Evolutionary conservation across 2,329 filamentous ascomycete species (phyloP), one percentile per base, ranked within the genome.

Genomic region (Fusarium sp.): DNA sequence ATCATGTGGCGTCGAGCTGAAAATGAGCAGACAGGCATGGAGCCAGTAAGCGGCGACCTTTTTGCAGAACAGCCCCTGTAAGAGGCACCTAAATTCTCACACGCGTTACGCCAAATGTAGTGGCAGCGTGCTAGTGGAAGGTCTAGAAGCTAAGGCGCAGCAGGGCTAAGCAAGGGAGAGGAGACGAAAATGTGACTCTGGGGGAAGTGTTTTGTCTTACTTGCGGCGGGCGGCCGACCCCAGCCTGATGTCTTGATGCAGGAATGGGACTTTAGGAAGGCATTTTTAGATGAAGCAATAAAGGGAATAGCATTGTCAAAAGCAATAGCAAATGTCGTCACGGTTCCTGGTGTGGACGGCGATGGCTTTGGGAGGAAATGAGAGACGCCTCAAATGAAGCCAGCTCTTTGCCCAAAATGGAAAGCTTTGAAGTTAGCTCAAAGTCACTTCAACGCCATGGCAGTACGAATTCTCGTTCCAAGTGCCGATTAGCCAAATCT

Each of bases 71-170:
- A 6, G 8, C 24, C 50, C 50, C 35, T 58, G 22, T 18, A 29
- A 35, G 22, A 18, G 20, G 48, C 50, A 27, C 22, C 69, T 71
- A 71, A 63, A 67, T 71, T 70, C 67, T 67, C 61, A 71, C 67
- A 33, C 13, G 43, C 39, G 33, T 37, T 37, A 9, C 35, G 59
- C 59, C 24, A 48, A 56, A 14, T 39, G 37, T 20, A 37, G 54
- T 60, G n/a, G 13, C 8, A 24, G 20, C 56, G 22, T 50, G n/a
- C 41, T 27, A 35, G 16, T 24, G 22, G 31, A 13, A 39, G n/a
- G 20, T 57, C 45, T 45, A 22, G 41, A 29, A 58, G 9, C 13
- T 5, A 22, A 66, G 67, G 52, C 62, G 29, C 37, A 45, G 39
- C 33, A 59, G 56, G 56, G 31, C 45, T 52, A 13, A 18, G 57